Evolutionary conservation across 1,139 yeast genomes (phyloP).

Genomic region (Spencermartinsiella ligniputridi): DNA sequence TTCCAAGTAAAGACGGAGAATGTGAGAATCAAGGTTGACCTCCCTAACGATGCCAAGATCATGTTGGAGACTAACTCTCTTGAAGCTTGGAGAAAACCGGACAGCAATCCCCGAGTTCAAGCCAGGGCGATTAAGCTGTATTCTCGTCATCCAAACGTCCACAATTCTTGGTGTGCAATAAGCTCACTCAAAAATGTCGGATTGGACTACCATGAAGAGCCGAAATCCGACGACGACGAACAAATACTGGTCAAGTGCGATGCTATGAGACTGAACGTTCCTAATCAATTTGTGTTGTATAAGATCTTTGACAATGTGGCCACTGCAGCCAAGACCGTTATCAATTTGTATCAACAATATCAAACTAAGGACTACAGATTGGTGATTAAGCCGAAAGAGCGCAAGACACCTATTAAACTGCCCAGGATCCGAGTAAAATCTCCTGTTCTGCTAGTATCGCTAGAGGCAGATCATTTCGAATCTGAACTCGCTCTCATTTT

Average conservation of each 20-base stretch:
- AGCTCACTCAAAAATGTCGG: constrained; percentile 30
- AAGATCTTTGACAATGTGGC: constrained; percentile 62
- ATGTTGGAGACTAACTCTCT: constrained; percentile 48
- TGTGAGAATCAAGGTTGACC: constrained; percentile 42
- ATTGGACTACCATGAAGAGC: constrained; percentile 17
- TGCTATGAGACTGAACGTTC: constrained; percentile 41
- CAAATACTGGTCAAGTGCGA: constrained; percentile 28
- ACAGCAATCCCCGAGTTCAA: constrained; percentile 29
- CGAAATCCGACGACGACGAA: constrained; percentile 16
- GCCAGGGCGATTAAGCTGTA: constrained; percentile 45
- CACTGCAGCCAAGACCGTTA: constrained; percentile 55
- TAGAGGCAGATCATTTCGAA: constrained; percentile 89
- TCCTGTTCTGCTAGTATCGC: constrained; percentile 42
- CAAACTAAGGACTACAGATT: constrained; percentile 37
- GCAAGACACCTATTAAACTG: constrained; percentile 32
- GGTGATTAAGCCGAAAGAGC: constrained; percentile 40
- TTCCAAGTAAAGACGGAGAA: constrained; percentile 38
- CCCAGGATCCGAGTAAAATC: constrained; percentile 54
- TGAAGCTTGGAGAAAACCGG: constrained; percentile 33
- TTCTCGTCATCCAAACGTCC: constrained; percentile 52
- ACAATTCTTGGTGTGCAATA: constrained; percentile 40
- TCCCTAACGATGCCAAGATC: constrained; percentile 50
- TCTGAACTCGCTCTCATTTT: constrained; percentile 67
- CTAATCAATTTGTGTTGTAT: constrained; percentile 62
- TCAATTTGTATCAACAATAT: constrained; percentile 53